Evolutionary conservation across 2,329 filamentous ascomycete species (phyloP).

Genomic region (Trichoderma aggressivum): DNA sequence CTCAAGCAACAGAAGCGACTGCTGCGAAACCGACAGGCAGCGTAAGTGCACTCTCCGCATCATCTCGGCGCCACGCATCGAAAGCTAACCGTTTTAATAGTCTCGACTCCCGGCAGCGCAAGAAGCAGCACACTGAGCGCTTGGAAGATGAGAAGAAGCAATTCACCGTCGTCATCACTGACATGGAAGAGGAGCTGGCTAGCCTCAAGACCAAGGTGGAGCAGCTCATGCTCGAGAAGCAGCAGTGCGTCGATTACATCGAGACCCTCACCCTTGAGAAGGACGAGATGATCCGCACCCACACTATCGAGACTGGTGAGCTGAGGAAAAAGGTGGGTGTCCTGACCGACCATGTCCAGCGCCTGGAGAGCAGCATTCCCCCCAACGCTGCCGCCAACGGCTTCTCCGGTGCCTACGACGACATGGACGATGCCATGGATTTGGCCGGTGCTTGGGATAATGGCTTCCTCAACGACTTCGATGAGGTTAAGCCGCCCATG

Average conservation of each 20-base stretch:
- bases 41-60: slow-evolving; percentile 58
- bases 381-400: slow-evolving; percentile 45
- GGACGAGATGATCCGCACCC: slow-evolving; percentile 81
- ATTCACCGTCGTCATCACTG: slow-evolving; percentile 70
- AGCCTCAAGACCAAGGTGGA: slow-evolving; percentile 67
- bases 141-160: slow-evolving; percentile 97
- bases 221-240: slow-evolving; percentile 68
- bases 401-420: slow-evolving; percentile 69
- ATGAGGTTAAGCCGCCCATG: slow-evolving; percentile 60
- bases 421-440: slow-evolving; percentile 73
- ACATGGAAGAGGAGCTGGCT: slow-evolving; percentile 74
- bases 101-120: slow-evolving; percentile 92
- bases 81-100: slow-evolving; percentile 42
- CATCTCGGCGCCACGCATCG: not conserved
- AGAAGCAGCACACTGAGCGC: slow-evolving; percentile 97
- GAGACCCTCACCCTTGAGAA: slow-evolving; percentile 79
- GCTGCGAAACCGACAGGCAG: slow-evolving; percentile 91
- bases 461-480: slow-evolving; percentile 69
- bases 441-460: slow-evolving; percentile 83
- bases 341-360: slow-evolving; percentile 68
- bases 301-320: slow-evolving; percentile 87
- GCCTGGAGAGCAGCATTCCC: slow-evolving; percentile 60
- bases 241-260: slow-evolving; percentile 71
- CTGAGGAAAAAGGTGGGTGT: slow-evolving; percentile 89
- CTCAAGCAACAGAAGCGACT: slow-evolving; percentile 97